Evolutionary conservation across 768 basidiomycete genomes (phyloP).

Genomic region (Tubosaeta sp.): DNA sequence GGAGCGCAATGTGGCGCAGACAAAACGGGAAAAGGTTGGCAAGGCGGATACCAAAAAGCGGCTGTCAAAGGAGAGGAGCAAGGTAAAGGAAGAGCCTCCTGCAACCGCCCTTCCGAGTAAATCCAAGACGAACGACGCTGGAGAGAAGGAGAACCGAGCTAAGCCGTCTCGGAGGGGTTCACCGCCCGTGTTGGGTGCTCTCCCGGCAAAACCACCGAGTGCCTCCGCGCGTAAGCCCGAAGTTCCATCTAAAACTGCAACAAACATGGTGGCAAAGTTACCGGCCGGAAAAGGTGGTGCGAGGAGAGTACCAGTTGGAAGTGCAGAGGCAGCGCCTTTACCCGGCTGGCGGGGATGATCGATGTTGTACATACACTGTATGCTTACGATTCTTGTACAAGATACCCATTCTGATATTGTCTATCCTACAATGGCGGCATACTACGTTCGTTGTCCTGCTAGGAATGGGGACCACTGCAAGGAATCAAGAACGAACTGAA

Average conservation of each 20-base stretch:
- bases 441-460: no score
- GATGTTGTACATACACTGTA: conserved; percentile 6
- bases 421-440: not conserved
- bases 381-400: conserved; percentile 14
- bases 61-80: conserved; percentile 39
- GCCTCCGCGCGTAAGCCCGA: conserved; percentile 13
- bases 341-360: conserved; percentile 48
- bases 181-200: conserved; percentile 16
- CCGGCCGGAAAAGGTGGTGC: conserved; percentile 45
- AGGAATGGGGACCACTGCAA: not conserved
- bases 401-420: conserved; percentile 13
- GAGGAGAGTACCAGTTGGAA: conserved; percentile 63
- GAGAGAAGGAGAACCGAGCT: conserved; percentile 35
- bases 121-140: conserved; percentile 27
- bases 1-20: conserved; percentile 26
- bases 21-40: conserved; percentile 6
- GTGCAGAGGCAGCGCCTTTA: conserved; percentile 54
- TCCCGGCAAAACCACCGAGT: conserved; percentile 16
- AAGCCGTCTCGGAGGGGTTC: conserved; percentile 31
- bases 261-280: conserved; percentile 27
- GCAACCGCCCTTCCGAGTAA: conserved; percentile 18
- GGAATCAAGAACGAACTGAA: conserved; percentile 43
- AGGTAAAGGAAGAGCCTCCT: conserved; percentile 28
- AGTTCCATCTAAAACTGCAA: conserved; percentile 3
- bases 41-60: conserved; percentile 25